These are phyloP conservation scores for Thalassiosira mediterranea DNA, from an alignment of 352 stramenopile genomes.

Conservation along the genomic window DNA sequence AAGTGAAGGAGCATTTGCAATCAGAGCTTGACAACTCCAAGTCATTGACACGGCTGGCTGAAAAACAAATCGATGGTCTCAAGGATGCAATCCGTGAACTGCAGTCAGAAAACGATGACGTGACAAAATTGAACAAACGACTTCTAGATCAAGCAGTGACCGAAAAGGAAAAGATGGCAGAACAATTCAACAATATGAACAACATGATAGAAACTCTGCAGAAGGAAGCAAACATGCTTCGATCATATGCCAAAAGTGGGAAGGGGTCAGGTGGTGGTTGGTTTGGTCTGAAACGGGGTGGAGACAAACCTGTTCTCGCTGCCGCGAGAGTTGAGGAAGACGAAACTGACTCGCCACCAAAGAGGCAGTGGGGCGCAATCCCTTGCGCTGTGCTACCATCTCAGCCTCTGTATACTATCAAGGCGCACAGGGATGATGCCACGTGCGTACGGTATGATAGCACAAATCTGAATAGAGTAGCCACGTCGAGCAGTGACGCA, in stretches of 20 bases:
- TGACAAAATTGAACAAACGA: conserved; percentile 69
- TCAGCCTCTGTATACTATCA: conserved; percentile 60
- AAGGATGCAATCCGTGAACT: conserved; percentile 78
- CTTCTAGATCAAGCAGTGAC: conserved; percentile 62
- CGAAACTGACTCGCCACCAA: conserved; percentile 11
- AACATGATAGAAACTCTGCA: conserved; percentile 76
- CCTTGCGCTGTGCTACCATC: conserved; percentile 59
- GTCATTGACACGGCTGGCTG: conserved; percentile 67
- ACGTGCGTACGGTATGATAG: conserved; percentile 73
- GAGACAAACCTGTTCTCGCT: conserved; percentile 11
- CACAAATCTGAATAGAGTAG: conserved; percentile 66
- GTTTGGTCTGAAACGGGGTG: conserved; percentile 26
- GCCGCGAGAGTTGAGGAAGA: not conserved
- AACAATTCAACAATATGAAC: conserved; percentile 81
- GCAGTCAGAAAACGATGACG: conserved; percentile 77
- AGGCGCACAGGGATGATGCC: conserved; percentile 68
- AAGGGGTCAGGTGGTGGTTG: conserved; percentile 33
- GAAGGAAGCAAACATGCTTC: conserved; percentile 70
- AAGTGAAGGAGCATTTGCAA: conserved; percentile 65
- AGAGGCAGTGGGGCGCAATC: conserved; percentile 46
- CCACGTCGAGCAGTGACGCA: conserved; percentile 68
- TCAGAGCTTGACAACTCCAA: conserved; percentile 68
- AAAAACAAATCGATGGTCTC: conserved; percentile 79
- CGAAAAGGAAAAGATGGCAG: conserved; percentile 72
- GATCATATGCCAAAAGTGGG: conserved; percentile 34